phyloP scores from a whole-genome alignment of 1,139 yeast genomes.

The Nakaseomyces nivariensis region DNA sequence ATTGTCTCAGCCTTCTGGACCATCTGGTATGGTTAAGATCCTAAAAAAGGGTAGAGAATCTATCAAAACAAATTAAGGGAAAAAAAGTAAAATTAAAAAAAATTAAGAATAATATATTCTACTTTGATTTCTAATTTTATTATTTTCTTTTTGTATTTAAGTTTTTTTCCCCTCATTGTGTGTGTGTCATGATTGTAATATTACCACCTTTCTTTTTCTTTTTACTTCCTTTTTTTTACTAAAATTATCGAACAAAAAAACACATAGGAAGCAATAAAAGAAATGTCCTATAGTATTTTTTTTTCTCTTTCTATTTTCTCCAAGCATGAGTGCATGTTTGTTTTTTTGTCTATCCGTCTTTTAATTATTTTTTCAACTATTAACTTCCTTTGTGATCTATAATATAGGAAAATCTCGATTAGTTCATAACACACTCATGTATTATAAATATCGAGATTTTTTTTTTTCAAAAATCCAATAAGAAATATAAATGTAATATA shows the following conservation, averaged over 20 bases:
- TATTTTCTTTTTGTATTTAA: too few species aligned
- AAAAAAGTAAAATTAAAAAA: background rate
- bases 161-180: background rate
- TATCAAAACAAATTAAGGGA: background rate
- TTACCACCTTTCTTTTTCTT: background rate
- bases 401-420: too few species aligned
- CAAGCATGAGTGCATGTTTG: too few species aligned
- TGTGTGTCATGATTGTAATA: background rate
- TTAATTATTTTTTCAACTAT: too few species aligned
- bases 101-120: background rate
- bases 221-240: background rate
- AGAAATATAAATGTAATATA: background rate
- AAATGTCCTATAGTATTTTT: background rate
- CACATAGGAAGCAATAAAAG: background rate
- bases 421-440: too few species aligned
- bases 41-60: slow-evolving; percentile 17
- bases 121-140: too few species aligned
- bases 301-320: too few species aligned
- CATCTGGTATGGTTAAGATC: slow-evolving; percentile 35
- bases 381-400: too few species aligned
- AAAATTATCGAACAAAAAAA: background rate
- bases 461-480: too few species aligned
- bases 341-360: too few species aligned
- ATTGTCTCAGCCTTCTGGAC: slow-evolving; percentile 79
- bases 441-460: too few species aligned